Percentiles rank a stretch among this genome's conserved stretches.
Conservation (phyloP, 495 filamentous ascomycete genomes). For the Aspergillus sclerotiicarbonarius region DNA sequence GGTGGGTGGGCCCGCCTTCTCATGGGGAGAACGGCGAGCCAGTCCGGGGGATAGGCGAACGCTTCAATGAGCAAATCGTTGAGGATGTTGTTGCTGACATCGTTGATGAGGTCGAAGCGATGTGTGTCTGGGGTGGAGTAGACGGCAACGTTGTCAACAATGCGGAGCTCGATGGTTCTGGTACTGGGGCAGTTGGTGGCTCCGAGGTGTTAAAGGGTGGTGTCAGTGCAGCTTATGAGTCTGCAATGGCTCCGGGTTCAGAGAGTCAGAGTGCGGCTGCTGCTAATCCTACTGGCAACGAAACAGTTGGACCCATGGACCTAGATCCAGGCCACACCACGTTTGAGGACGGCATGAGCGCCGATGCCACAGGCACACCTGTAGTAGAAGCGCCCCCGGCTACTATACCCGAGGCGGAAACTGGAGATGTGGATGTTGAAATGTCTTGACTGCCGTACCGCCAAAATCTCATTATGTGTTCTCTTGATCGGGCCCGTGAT, state of each 20-base stretch:
- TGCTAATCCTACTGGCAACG: conserved; percentile 5
- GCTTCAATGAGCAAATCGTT: conserved; percentile 91
- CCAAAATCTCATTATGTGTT: background rate
- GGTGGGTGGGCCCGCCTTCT: conserved; percentile 77
- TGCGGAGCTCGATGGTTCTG: conserved; percentile 27
- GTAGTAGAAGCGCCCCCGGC: conserved; percentile 19
- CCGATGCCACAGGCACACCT: conserved; percentile 30
- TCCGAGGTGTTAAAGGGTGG: conserved; percentile 38
- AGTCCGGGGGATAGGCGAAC: conserved; percentile 65
- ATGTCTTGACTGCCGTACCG: conserved; percentile 31
- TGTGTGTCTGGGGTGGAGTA: conserved; percentile 47
- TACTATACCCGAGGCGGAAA: conserved; percentile 10
- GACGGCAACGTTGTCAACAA: conserved; percentile 39
- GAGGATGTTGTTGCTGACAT: conserved; percentile 93
- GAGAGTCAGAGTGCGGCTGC: background rate
- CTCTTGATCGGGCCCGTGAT: background rate
- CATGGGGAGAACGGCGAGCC: conserved; percentile 31
- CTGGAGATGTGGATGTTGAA: conserved; percentile 38
- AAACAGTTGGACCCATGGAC: conserved; percentile 14
- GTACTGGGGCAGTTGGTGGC: conserved; percentile 34
- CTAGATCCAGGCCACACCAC: conserved; percentile 17
- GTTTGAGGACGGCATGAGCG: conserved; percentile 29
- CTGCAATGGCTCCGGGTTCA: conserved; percentile 18
- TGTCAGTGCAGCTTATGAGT: conserved; percentile 37
- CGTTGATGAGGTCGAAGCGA: conserved; percentile 79